Evolutionary conservation across 2,329 filamentous ascomycete genomes (phyloP).

Genomic region (Phaeomoniella chlamydospora): DNA sequence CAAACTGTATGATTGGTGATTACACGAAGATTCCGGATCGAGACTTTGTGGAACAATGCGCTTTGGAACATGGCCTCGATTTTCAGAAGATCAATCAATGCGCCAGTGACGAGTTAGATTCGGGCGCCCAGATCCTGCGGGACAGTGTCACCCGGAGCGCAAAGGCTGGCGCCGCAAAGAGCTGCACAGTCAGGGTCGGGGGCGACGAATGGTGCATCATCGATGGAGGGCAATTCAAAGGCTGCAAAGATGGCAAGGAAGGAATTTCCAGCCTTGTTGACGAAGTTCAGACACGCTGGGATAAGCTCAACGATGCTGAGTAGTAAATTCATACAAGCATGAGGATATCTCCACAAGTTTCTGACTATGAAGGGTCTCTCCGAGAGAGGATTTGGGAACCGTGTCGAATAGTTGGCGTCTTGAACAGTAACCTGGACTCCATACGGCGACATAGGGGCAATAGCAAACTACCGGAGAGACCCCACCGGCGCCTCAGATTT

Average conservation of each 20-base stretch:
- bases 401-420: too few species aligned
- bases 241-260: neutral
- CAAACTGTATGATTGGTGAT: conserved; percentile 70
- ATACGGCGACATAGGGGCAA: too few species aligned
- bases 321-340: too few species aligned
- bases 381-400: too few species aligned
- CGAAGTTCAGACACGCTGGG: neutral
- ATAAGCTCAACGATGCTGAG: neutral
- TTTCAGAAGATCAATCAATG: conserved; percentile 72
- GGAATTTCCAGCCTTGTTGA: neutral
- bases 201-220: conserved; percentile 71
- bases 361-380: too few species aligned
- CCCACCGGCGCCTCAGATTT: too few species aligned
- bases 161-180: conserved; percentile 51
- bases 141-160: conserved; percentile 35
- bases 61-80: conserved; percentile 78
- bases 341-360: too few species aligned
- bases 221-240: conserved; percentile 45
- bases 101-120: conserved; percentile 43
- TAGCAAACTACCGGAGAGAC: too few species aligned
- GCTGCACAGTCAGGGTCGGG: conserved; percentile 68
- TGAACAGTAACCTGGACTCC: too few species aligned
- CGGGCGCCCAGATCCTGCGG: conserved; percentile 27
- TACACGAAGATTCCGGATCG: conserved; percentile 66
- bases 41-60: conserved; percentile 70